Base-by-base conservation (phyloP, 768 basidiomycete genomes). In the Boletus subparvulus region DNA sequence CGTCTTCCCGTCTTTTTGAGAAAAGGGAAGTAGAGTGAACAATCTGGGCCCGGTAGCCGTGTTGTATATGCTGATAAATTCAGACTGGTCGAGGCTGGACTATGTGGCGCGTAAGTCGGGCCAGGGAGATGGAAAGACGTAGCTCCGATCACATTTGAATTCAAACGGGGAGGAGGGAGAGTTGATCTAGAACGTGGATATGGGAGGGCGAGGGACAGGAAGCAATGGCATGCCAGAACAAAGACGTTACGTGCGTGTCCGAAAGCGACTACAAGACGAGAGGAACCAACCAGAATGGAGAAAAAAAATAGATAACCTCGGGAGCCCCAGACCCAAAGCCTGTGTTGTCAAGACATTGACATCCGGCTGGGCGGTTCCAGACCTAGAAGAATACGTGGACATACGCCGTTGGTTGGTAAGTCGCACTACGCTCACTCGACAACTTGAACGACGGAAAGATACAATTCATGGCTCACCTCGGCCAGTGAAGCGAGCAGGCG, bases 21-120 rank as follows among this genome's bases (percentile, higher is more conserved):
- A 54, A 24, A 21, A 33, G 24, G 14, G 14, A 14, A 36, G 35
- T 6, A 36, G 14, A 35, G 36, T 26, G 7, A 26, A 19, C 35
- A 28, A 45, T 46, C 47, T 44, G 35, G 39, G 47, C 36, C 36
- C 26, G 28, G 30, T 5, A 13, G 14, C 19, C 14, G 47, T 33
- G 28, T 33, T 36, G 12, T 54, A 33, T 39, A 33, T 39, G 54
- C 33, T 55, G 61, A 60, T 61, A 44, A 32, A 54, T 55, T 62
- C 58, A 67, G 65, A 64, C 66, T 36, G 61, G 57, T 53, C 65
- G 56, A 58, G 62, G 48, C 62, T 54, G 52, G 50, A 54, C 17
- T 4, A 8, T 41, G 26, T 11, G 37, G 40, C 13, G 32, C 6
- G 54, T 44, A 41, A 30, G 35, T 54, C 19, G 33, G 48, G 42